Evolutionary conservation across 371 early-diverging fungal genomes (phyloP).

Genomic region (Haplosporangium sp.): DNA sequence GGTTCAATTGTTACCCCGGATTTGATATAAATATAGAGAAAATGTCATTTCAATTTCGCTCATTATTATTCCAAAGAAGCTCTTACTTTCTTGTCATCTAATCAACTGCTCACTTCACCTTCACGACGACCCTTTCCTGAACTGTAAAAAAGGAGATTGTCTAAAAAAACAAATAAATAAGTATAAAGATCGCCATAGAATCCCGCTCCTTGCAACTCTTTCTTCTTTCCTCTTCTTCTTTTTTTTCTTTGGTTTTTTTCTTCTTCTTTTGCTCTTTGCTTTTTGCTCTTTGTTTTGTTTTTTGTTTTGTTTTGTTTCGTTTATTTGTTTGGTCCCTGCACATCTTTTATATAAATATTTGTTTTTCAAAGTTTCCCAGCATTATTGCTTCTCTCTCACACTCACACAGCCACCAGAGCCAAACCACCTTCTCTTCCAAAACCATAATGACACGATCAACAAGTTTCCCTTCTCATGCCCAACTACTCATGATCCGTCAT

Average conservation of each 20-base stretch:
- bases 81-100: too few relatives aligned
- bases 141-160: too few relatives aligned
- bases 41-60: too few relatives aligned
- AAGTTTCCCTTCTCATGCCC: constrained; percentile 14
- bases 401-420: not conserved
- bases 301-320: not conserved
- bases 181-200: not conserved
- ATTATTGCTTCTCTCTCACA: not conserved
- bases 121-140: too few relatives aligned
- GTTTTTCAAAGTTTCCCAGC: too few relatives aligned
- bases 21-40: too few relatives aligned
- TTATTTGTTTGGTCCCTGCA: not conserved
- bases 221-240: not conserved
- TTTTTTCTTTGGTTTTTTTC: not conserved
- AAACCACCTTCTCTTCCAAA: not conserved
- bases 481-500: constrained; percentile 28
- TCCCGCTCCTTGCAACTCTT: not conserved
- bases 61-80: too few relatives aligned
- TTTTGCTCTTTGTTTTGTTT: not conserved
- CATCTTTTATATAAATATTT: not conserved
- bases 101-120: too few relatives aligned
- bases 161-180: not conserved
- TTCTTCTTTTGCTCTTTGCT: not conserved
- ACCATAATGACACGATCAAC: constrained; percentile 9
- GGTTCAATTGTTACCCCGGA: too few relatives aligned